These are phyloP conservation scores for Closterium sp. DNA, from an alignment of 139 green algal genomes.

Conservation along the genomic window DNA sequence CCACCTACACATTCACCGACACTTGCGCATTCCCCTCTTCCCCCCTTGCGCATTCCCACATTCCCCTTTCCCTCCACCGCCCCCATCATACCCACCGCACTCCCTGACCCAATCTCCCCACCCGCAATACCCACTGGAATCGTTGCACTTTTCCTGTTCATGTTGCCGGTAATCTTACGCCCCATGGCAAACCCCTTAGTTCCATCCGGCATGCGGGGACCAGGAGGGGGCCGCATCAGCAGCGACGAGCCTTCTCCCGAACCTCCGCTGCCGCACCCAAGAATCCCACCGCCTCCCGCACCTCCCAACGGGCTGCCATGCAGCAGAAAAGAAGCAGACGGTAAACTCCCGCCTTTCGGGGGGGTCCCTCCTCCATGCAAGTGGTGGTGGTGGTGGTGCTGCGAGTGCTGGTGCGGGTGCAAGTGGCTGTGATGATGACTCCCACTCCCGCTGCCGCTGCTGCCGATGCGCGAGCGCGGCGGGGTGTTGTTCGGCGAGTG, in stretches of 20 bases:
- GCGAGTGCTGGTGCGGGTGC: not conserved
- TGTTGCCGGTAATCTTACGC: not conserved
- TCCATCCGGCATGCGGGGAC: constrained; percentile 39
- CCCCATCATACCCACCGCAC: no score
- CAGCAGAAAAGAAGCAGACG: not conserved
- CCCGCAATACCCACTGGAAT: no score
- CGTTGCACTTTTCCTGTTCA: not conserved
- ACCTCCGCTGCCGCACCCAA: not conserved
- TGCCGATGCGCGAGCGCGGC: not conserved
- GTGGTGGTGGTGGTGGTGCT: constrained; percentile 8
- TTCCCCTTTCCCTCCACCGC: no score
- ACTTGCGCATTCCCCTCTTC: no score
- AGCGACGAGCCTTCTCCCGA: not conserved
- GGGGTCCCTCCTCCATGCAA: constrained; percentile 4
- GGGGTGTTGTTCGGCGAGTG: not conserved
- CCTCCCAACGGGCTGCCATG: not conserved
- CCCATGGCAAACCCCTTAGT: constrained; percentile 33
- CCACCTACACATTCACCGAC: no score
- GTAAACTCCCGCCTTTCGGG: not conserved
- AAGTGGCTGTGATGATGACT: not conserved
- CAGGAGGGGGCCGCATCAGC: not conserved
- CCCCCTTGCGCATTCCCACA: no score
- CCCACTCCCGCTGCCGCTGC: not conserved
- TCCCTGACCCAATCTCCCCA: no score
- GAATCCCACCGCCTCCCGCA: not conserved